phyloP scores from a whole-genome alignment of 148 eudicot species.

The Bassia scoparia region DNA sequence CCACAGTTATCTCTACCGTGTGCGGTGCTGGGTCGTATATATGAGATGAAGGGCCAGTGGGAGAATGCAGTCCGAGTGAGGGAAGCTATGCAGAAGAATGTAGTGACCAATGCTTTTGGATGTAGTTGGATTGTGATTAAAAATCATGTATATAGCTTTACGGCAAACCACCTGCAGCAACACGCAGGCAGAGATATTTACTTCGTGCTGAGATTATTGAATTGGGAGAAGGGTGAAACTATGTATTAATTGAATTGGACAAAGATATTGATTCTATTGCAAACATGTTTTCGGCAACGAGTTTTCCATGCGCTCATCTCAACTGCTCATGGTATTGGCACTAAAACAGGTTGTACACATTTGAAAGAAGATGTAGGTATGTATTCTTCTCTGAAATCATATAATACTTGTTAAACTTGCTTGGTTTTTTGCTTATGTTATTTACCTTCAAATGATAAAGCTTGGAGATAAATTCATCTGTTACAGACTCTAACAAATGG shows the following conservation, averaged over 20 bases:
- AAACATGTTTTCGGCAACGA: neutral
- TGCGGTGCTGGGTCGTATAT: slow-evolving; percentile 48
- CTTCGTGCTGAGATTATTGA: slow-evolving; percentile 40
- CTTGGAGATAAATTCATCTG: no score
- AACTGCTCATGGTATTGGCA: neutral
- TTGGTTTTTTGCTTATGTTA: neutral
- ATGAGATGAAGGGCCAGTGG: slow-evolving; percentile 69
- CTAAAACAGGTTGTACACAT: neutral
- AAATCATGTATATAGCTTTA: slow-evolving; percentile 35
- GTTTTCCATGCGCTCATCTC: neutral
- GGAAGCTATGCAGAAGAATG: slow-evolving; percentile 46
- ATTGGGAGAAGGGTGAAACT: slow-evolving; percentile 38
- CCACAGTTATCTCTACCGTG: slow-evolving; percentile 54
- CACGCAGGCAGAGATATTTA: slow-evolving; percentile 42
- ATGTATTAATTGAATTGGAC: neutral
- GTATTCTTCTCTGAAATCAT: neutral
- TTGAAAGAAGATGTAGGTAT: neutral
- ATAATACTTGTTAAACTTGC: neutral
- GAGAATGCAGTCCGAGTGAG: slow-evolving; percentile 69
- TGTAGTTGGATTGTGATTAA: slow-evolving; percentile 59
- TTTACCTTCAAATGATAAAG: no score
- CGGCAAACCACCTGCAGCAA: slow-evolving; percentile 39
- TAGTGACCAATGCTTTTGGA: slow-evolving; percentile 34
- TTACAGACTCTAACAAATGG: no score
- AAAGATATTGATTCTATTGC: slow-evolving; percentile 9